These are phyloP conservation scores for Candida bentonensis DNA, from an alignment of 805 yeast species.

Conservation along the genomic window DNA sequence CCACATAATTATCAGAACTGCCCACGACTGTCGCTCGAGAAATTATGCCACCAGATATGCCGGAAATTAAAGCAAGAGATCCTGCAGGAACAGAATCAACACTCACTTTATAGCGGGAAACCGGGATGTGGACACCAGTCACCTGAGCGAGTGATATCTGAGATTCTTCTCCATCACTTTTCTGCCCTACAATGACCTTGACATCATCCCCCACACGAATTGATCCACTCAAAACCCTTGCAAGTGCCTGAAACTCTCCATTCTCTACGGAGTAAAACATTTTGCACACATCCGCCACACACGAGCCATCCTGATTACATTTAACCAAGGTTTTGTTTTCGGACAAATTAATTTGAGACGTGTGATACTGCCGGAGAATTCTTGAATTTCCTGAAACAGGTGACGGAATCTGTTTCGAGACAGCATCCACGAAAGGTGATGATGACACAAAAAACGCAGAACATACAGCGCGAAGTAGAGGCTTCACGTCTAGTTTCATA, in stretches of 20 bases:
- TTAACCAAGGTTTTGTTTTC: conserved; percentile 13
- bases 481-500: conserved; percentile 38
- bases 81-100: conserved; percentile 47
- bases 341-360: conserved; percentile 18
- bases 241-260: conserved; percentile 38
- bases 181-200: conserved; percentile 41
- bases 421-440: conserved; percentile 39
- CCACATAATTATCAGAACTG: conserved; percentile 15
- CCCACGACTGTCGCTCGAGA: conserved; percentile 44
- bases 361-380: conserved; percentile 16
- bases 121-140: not conserved
- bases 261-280: conserved; percentile 44
- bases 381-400: conserved; percentile 24
- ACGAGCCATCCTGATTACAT: conserved; percentile 28
- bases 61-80: conserved; percentile 51
- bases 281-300: conserved; percentile 44
- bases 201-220: conserved; percentile 34
- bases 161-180: conserved; percentile 42
- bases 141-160: not conserved
- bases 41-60: conserved; percentile 40
- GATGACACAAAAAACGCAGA: conserved; percentile 37
- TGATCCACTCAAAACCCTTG: conserved; percentile 49
- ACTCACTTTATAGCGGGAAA: conserved; percentile 45
- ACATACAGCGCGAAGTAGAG: conserved; percentile 43
- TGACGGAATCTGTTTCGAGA: conserved; percentile 23